Conservation (phyloP, 305 asterid species). For the Solanum hybrid region DNA sequence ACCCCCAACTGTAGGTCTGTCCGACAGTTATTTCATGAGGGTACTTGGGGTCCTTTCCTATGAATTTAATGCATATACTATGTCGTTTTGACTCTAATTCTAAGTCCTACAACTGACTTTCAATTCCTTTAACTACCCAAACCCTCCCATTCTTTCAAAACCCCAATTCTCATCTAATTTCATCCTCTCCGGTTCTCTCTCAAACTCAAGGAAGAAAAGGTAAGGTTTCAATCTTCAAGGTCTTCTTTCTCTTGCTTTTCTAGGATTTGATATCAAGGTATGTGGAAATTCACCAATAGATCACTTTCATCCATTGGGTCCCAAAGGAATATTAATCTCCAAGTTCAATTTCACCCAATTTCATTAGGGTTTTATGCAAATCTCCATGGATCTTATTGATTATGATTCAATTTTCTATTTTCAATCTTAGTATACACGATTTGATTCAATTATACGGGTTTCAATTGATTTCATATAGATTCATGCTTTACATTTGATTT, state of each 20-base stretch:
- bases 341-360: not conserved
- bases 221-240: not conserved
- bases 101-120: not conserved
- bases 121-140: not conserved
- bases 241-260: not conserved
- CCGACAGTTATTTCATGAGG: not conserved
- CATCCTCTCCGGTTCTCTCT: not conserved
- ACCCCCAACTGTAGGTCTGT: no score
- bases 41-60: not conserved
- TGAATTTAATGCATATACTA: not conserved
- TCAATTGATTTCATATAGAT: not conserved
- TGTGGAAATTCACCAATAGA: not conserved
- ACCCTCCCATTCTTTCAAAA: not conserved
- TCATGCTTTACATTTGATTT: not conserved
- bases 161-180: not conserved
- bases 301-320: not conserved
- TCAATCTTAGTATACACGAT: not conserved
- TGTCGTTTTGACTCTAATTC: not conserved
- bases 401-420: not conserved
- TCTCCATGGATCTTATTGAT: not conserved
- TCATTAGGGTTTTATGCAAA: not conserved
- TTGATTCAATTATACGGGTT: not conserved
- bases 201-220: not conserved
- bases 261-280: not conserved
- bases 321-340: not conserved